Percentiles rank a stretch among this genome's conserved stretches.
Evolutionary conservation across 75 land plant genomes (phyloP).

Genomic region (Isoetes taiwanensis): DNA sequence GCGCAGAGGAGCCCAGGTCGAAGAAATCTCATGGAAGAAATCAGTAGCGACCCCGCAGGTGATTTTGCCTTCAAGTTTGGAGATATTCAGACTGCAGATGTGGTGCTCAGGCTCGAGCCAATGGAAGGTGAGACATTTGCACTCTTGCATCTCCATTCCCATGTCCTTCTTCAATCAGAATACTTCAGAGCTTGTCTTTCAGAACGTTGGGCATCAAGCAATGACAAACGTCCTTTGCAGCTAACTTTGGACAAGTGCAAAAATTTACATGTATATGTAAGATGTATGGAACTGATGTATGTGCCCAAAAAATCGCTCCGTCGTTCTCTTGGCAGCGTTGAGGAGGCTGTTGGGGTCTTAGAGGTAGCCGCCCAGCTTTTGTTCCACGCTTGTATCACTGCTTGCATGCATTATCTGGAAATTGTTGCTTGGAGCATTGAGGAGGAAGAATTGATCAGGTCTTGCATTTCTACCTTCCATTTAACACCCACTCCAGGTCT

Average conservation of each 20-base stretch:
- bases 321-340: slow-evolving; percentile 14
- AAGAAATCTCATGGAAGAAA: too few relatives aligned
- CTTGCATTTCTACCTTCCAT: slow-evolving; percentile 19
- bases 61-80: too few relatives aligned
- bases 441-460: slow-evolving; percentile 13
- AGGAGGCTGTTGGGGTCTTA: slow-evolving; percentile 24
- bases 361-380: slow-evolving; percentile 32
- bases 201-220: slow-evolving; percentile 22
- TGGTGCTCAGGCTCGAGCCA: slow-evolving; percentile 14
- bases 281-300: slow-evolving; percentile 24
- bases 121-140: slow-evolving; percentile 16
- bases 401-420: slow-evolving; percentile 33
- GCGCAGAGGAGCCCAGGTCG: too few relatives aligned
- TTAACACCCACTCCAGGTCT: slow-evolving; percentile 22
- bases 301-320: slow-evolving; percentile 15
- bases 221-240: slow-evolving; percentile 9
- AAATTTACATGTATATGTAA: slow-evolving; percentile 13
- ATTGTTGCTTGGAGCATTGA: slow-evolving; percentile 23
- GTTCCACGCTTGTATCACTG: slow-evolving; percentile 22
- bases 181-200: slow-evolving; percentile 25
- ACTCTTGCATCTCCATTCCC: slow-evolving; percentile 22
- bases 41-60: too few relatives aligned
- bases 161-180: slow-evolving; percentile 17
- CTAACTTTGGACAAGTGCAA: slow-evolving; percentile 16
- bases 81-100: slow-evolving; percentile 23